Evolutionary conservation across 2,329 filamentous ascomycete genomes (phyloP), one percentile per base, ranked within the genome.

Genomic region (Aspergillus sp.): DNA sequence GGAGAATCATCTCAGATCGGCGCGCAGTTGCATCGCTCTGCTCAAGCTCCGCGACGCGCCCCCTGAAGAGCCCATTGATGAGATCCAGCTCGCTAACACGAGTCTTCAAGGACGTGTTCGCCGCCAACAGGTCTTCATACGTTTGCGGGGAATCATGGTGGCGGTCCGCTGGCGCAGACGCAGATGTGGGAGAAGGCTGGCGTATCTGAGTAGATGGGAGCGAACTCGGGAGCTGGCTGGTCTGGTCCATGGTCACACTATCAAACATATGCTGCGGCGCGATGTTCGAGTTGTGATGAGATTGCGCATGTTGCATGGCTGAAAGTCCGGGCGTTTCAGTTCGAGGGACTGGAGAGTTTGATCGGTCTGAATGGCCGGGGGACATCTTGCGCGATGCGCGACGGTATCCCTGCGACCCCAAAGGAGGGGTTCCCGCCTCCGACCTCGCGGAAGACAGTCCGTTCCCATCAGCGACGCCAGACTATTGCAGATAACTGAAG

Each of bases 1-100:
- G 77, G 56, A 78, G 77, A 65, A 80, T 76, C 72, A 82, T 77
- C 76, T 86, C 77, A 63, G 84, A 81, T 69, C 86, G 77, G 69
- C 87, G 78, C 52, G 89, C 85, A 48, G 83, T 86, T 48, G 84
- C 84, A 70, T 93, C 90, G 68, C 89, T 89, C 64, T 87, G 85
- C 71, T 96, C 91, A 12, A 95, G 81, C 70, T 95, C 82, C 71
- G 86, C 75, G 41, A 97, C 86, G 11, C 89, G 85, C 39, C 88
- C 88, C 51, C 88, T 83, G 73, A 91, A 92, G 45, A 93, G 80
- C 70, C 90, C 89, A 68, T 93, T 97, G 79, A 99, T 97, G 52
- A 99, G 85, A 72, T 99, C 95, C 22, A 99, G 83, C 74, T 99
- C 95, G 66, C 89, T 95, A 34, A 99, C 93, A 42, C 95, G 88